Percentiles rank a stretch among this genome's conserved stretches.
These are phyloP conservation scores for Lantana camara DNA, from an alignment of 257 asterid genomes.

Conservation along the genomic window DNA sequence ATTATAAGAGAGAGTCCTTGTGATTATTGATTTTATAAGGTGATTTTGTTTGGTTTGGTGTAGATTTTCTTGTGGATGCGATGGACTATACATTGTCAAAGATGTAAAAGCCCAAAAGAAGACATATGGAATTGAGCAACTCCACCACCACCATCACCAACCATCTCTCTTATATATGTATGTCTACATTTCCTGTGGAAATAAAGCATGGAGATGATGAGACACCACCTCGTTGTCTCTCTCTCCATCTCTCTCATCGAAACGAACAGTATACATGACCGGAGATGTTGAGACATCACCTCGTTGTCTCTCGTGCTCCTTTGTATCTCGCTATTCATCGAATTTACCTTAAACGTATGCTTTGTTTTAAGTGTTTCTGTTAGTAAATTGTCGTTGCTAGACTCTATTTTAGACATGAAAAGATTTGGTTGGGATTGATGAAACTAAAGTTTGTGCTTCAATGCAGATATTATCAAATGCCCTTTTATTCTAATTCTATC, in stretches of 20 bases:
- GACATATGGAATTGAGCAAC: not conserved
- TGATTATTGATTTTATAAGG: not conserved
- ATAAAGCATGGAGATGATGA: slow-evolving; percentile 41
- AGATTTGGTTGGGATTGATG: not conserved
- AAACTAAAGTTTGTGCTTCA: not conserved
- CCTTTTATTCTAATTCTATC: too few species aligned
- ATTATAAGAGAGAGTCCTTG: too few species aligned
- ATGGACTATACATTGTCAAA: slow-evolving; percentile 57
- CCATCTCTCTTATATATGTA: not conserved
- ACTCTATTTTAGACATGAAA: too few species aligned
- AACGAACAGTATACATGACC: slow-evolving; percentile 5
- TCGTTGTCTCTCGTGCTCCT: slow-evolving; percentile 55
- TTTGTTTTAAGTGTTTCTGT: too few species aligned
- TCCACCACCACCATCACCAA: not conserved
- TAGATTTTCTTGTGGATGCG: slow-evolving; percentile 63
- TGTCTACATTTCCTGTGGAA: not conserved
- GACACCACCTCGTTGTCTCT: slow-evolving; percentile 70
- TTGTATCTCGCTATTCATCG: not conserved
- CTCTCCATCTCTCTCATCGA: slow-evolving; percentile 1
- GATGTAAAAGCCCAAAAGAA: slow-evolving; percentile 33
- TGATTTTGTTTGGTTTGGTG: not conserved
- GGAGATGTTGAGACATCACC: slow-evolving; percentile 60
- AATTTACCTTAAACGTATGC: too few species aligned
- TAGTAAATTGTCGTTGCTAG: too few species aligned
- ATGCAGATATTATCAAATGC: not conserved